Evolutionary conservation across 768 basidiomycete species (phyloP), one percentile per base, ranked within the genome.

Genomic region (Psilocybe azurescens): DNA sequence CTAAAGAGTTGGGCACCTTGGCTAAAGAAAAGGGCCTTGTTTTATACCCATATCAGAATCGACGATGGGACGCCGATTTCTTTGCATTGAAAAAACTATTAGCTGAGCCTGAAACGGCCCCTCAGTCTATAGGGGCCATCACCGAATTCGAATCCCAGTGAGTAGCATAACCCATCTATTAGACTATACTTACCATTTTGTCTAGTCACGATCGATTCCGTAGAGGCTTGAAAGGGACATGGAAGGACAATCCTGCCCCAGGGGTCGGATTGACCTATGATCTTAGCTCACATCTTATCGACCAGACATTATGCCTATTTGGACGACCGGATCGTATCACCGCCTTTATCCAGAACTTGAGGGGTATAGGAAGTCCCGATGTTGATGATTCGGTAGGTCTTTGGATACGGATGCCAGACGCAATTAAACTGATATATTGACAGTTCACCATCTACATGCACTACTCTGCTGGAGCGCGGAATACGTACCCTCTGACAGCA

Each of bases 41-140:
- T 33, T 75, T 93, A 18, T 93, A 89, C 69, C 84, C 83, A 13
- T 91, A 85, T 74, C 90, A 91, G 69, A 91, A 90, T 70, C 81
- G 91, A 53, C 82, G 91, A 59, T 93, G 87, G 86, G 91, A 93
- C 74, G 86, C 88, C 2, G 91, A 94, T 70, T 92, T 88, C 74
- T 78, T 91, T 41, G 83, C 90, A 6, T 74, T 93, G 53, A 83
- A 81, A 65, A 78, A 79, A 41, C 79, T 93, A 24, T 73, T 93
- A 28, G 75, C 77, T 7, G 78, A 88, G 18, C 84, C 87, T 14
- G 69, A 81, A 8, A 75, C 80, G 9, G 80, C 84, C 14, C 77
- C 83, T 1, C 75, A 81, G 56, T 86, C 82, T 8, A 73, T 92
- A 38, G 91, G 91, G 2, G 75, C 80, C 13, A 73, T 93, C 11